Evolutionary conservation across 1,139 yeast genomes (phyloP).

Genomic region (Trichomonascaceae sp.): DNA sequence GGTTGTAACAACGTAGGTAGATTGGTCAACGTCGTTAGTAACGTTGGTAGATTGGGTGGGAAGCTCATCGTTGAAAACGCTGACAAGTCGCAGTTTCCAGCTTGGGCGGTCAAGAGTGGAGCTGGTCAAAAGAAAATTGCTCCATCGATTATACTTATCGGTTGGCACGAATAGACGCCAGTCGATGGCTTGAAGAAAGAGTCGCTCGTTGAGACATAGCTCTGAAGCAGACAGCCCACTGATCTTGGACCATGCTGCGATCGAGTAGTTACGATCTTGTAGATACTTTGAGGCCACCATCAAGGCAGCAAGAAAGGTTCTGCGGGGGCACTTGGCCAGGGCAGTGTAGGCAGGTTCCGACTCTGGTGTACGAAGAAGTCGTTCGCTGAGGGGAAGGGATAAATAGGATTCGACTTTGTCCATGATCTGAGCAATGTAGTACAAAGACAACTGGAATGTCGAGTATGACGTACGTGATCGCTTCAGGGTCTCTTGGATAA

Average conservation of each 20-base stretch:
- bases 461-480: conserved; percentile 57
- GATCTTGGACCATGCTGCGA: conserved; percentile 64
- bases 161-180: conserved; percentile 43
- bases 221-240: conserved; percentile 45
- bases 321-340: conserved; percentile 38
- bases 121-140: conserved; percentile 23
- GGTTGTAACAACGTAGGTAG: no score
- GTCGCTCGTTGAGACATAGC: conserved; percentile 40
- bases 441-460: conserved; percentile 53
- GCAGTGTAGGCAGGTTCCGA: conserved; percentile 1
- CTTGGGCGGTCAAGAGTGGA: no score
- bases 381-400: conserved; percentile 7
- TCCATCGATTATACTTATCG: conserved; percentile 41
- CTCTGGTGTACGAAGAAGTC: conserved; percentile 8
- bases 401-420: conserved; percentile 8
- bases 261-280: conserved; percentile 59
- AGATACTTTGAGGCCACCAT: conserved; percentile 60
- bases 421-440: conserved; percentile 41
- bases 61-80: no score
- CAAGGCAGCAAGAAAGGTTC: conserved; percentile 51
- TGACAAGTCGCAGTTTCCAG: no score
- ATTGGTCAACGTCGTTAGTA: no score
- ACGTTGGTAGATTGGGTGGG: no score
- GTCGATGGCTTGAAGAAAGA: conserved; percentile 40
- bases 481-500: conserved; percentile 50